Base-by-base conservation (phyloP, 1,284 basidiomycete genomes). In the Boletus sp. region DNA sequence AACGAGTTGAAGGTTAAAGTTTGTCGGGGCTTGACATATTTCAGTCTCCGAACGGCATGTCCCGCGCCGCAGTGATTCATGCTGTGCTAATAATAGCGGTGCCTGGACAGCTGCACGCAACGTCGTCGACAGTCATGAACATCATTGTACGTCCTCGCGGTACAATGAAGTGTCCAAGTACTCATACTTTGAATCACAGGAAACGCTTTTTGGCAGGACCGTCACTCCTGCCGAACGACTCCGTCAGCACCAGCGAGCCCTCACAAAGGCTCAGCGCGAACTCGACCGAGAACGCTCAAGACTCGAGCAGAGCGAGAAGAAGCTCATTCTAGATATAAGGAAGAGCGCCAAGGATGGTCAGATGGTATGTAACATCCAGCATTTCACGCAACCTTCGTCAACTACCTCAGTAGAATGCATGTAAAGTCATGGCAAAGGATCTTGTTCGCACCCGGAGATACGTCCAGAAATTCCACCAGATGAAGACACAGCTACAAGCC, bases 381-480 rank as follows among this genome's bases (percentile, higher is more conserved):
- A 38, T 43, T 63, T 31, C 23, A 30, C 43, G 33, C n/a, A 50
- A 61, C 59, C 48, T 51, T 57, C 61, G 58, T 59, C 54, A 62
- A 58, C 54, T 53, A 35, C 57, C 68, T 67, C 60, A 69, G 56
- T 73, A 97, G 95, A 95, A 94, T 75, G 94, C 95, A 17, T 98
- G 96, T 82, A 99, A 98, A 82, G 92, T 99, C 64, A 97, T 98
- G 91, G 97, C 97, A 40, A 98, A 97, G 76, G 97, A 99, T 74
- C 89, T 99, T 60, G 95, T 99, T 65, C 86, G 97, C 65, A 98
- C 97, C 28, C 83, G 97, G 55, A 85, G 93, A 71, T 98, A 99
- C 74, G 85, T 97, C 35, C 95, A 98, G 77, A 99, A 98, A 76
- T 99, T 99, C 81, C 95, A 98, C 71, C 94, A 97, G 74, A 99